Conservation (phyloP, 805 yeast genomes). For the Sungouiozyma intestinalis region DNA sequence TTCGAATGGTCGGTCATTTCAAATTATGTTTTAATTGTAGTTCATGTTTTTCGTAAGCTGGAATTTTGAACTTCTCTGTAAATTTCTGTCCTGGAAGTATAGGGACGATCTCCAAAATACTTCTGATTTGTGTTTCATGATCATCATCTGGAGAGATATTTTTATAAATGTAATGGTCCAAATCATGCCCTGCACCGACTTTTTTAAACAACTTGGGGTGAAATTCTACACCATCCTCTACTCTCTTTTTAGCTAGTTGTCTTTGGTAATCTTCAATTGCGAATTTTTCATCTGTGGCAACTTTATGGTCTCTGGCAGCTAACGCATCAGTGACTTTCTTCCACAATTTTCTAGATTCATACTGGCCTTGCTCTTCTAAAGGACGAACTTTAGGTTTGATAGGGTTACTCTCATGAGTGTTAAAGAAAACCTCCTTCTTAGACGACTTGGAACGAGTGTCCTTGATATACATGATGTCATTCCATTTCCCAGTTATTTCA, state of each 20-base stretch:
- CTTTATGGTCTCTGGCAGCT: constrained; percentile 64
- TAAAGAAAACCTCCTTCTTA: constrained; percentile 44
- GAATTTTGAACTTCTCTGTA: constrained; percentile 52
- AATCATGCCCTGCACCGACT: constrained; percentile 33
- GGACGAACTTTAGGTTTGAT: constrained; percentile 66
- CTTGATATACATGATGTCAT: constrained; percentile 66
- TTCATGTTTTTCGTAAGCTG: constrained; percentile 49
- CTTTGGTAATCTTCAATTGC: constrained; percentile 86
- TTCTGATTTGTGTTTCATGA: constrained; percentile 43
- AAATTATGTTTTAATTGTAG: constrained; percentile 13
- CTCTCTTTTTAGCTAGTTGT: constrained; percentile 55
- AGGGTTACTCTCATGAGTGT: constrained; percentile 45
- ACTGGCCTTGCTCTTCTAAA: constrained; percentile 63
- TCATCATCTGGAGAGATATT: constrained; percentile 43
- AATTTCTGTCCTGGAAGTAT: constrained; percentile 73
- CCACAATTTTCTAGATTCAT: constrained; percentile 83
- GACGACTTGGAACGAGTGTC: constrained; percentile 33
- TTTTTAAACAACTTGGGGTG: constrained; percentile 67
- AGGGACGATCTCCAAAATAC: constrained; percentile 60
- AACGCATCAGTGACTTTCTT: constrained; percentile 69
- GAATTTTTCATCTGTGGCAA: constrained; percentile 82
- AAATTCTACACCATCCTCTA: constrained; percentile 70
- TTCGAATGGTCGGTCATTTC: too few species aligned
- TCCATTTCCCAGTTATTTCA: constrained; percentile 87
- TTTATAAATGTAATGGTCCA: constrained; percentile 62